phyloP scores from a whole-genome alignment of 345 rosid species.

The Sisymbrium irio region DNA sequence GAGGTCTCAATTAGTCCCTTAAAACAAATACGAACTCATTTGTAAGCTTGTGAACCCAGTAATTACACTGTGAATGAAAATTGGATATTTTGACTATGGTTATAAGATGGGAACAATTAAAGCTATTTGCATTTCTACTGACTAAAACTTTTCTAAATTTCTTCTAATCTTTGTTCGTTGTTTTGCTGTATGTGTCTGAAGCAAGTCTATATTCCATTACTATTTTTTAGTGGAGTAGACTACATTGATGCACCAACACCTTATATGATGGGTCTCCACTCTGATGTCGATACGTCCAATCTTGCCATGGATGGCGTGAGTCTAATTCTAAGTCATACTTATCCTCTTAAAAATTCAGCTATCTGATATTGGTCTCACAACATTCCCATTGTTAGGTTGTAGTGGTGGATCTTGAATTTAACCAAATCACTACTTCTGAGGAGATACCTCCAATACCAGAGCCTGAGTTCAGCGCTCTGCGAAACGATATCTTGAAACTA shows the following conservation, averaged over 20 bases:
- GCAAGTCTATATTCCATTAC: slow-evolving; percentile 99
- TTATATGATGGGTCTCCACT: slow-evolving; percentile 99
- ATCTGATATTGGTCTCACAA: slow-evolving; percentile 18
- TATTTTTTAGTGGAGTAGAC: slow-evolving; percentile 99
- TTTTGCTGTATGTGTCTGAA: slow-evolving; percentile 64
- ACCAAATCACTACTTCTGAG: slow-evolving; percentile 76
- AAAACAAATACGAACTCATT: slow-evolving; percentile 3
- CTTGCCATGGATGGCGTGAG: slow-evolving; percentile 99
- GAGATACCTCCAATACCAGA: slow-evolving; percentile 96
- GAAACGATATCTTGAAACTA: slow-evolving; percentile 71
- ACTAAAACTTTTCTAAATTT: slow-evolving; percentile 14
- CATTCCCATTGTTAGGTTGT: slow-evolving; percentile 66
- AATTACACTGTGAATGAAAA: slow-evolving; percentile 3
- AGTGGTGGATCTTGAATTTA: slow-evolving; percentile 92
- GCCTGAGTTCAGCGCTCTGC: slow-evolving; percentile 82
- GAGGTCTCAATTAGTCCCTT: slow-evolving; percentile 9
- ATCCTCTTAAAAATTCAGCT: slow-evolving; percentile 6
- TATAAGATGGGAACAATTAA: slow-evolving; percentile 5
- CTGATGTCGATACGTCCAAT: slow-evolving; percentile 78
- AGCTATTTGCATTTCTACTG: slow-evolving; percentile 4
- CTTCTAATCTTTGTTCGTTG: slow-evolving; percentile 35
- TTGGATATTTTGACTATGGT: not conserved
- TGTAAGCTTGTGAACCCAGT: slow-evolving; percentile 14
- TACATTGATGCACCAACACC: slow-evolving; percentile 99
- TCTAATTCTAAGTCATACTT: slow-evolving; percentile 21